phyloP scores from a whole-genome alignment of 2,329 filamentous ascomycete genomes.

The Fusarium humuli region DNA sequence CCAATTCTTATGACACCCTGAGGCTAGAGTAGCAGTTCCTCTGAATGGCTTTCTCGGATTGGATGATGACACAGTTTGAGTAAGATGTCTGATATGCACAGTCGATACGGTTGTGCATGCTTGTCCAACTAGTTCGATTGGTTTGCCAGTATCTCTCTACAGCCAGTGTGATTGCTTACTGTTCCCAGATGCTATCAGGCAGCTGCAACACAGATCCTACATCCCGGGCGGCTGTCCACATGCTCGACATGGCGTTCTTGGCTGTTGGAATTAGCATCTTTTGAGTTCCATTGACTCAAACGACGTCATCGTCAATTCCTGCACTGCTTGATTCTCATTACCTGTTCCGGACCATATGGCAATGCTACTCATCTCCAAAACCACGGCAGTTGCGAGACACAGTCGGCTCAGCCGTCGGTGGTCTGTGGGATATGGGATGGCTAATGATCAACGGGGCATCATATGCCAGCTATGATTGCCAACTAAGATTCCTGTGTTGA shows the following conservation, averaged over 20 bases:
- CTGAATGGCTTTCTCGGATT: not conserved
- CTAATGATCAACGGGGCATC: conserved; percentile 38
- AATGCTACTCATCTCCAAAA: conserved; percentile 5
- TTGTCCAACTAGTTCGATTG: conserved; percentile 6
- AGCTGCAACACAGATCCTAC: not conserved
- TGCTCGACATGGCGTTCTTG: conserved; percentile 13
- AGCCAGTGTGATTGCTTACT: not conserved
- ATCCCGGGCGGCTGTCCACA: conserved; percentile 8
- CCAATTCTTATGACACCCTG: too few species aligned
- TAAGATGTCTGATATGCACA: conserved; percentile 18
- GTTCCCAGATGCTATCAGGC: not conserved
- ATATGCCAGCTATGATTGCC: conserved; percentile 19
- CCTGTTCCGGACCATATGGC: conserved; percentile 9
- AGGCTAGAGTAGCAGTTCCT: not conserved
- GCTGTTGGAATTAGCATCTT: conserved; percentile 24
- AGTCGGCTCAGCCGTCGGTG: conserved; percentile 43
- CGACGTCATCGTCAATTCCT: conserved; percentile 26
- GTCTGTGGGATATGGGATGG: conserved; percentile 24
- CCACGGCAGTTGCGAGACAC: conserved; percentile 38
- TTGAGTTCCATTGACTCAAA: conserved; percentile 9
- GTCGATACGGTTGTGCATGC: conserved; percentile 13
- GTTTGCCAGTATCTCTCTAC: not conserved
- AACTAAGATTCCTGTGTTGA: conserved; percentile 9
- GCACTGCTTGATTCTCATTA: conserved; percentile 20
- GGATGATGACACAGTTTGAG: conserved; percentile 2